Percentiles rank a stretch among this genome's conserved stretches.
Conservation (phyloP, 1,139 yeast genomes). For the Neolecta irregularis region DNA sequence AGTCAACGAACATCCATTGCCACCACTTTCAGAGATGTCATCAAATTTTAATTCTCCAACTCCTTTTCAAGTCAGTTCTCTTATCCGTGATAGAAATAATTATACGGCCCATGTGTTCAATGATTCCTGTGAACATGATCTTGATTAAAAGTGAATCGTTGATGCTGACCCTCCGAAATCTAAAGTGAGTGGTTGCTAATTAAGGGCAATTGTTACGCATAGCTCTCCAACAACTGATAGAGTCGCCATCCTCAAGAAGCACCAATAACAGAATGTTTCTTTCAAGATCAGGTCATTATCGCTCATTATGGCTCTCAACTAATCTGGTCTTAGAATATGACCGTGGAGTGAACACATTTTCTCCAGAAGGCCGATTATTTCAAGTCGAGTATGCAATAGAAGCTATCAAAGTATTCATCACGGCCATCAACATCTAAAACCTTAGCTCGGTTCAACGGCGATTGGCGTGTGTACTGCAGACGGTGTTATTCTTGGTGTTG, state of each 20-base stretch:
- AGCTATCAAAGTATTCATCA: slow-evolving; percentile 58
- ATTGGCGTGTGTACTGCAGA: slow-evolving; percentile 94
- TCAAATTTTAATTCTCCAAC: too few species aligned
- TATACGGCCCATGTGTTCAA: slow-evolving; percentile 58
- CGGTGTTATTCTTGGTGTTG: slow-evolving; percentile 93
- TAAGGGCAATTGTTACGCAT: background rate
- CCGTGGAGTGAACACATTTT: slow-evolving; percentile 95
- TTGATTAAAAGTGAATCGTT: background rate
- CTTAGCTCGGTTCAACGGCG: slow-evolving; percentile 75
- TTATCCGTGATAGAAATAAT: slow-evolving; percentile 18
- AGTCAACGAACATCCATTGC: slow-evolving; percentile 60
- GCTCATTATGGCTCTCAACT: background rate
- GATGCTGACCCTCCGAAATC: too few species aligned
- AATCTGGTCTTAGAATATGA: slow-evolving; percentile 50
- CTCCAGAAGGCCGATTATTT: slow-evolving; percentile 96
- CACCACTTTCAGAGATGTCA: slow-evolving; percentile 41
- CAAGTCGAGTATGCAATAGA: slow-evolving; percentile 97
- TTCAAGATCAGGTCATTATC: slow-evolving; percentile 50
- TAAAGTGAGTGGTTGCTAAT: too few species aligned
- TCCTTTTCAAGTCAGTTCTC: background rate
- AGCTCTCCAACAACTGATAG: slow-evolving; percentile 7
- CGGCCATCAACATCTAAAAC: background rate
- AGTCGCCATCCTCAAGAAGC: slow-evolving; percentile 3
- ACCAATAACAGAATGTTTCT: slow-evolving; percentile 48
- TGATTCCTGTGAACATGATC: slow-evolving; percentile 84